Conservation (phyloP, 2,329 filamentous ascomycete genomes). For the Lasiodiplodia sp. region DNA sequence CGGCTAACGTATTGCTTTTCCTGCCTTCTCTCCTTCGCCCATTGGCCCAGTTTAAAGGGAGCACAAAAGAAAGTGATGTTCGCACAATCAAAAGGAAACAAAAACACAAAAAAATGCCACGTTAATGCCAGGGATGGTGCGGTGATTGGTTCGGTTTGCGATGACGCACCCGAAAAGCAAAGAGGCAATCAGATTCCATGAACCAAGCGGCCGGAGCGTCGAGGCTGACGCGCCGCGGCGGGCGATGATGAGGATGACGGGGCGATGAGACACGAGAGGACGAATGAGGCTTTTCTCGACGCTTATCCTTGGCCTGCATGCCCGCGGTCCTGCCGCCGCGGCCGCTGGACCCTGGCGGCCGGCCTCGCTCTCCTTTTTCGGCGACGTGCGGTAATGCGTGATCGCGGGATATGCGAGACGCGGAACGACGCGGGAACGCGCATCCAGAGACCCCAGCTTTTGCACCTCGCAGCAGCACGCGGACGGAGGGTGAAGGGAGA, state of each 20-base stretch:
- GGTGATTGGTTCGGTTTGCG: not conserved
- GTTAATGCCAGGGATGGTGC: not conserved
- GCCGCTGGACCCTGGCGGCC: too few relatives aligned
- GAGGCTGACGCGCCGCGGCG: not conserved
- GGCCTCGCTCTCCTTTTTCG: not conserved
- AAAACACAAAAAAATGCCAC: not conserved
- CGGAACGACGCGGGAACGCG: conserved; percentile 8
- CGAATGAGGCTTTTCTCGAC: not conserved
- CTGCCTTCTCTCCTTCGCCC: not conserved
- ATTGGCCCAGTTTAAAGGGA: not conserved
- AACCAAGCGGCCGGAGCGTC: not conserved
- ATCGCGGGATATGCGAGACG: conserved; percentile 6
- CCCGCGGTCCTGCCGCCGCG: not conserved
- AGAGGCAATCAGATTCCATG: not conserved
- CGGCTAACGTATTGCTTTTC: not conserved
- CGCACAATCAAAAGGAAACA: not conserved
- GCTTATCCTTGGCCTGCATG: not conserved
- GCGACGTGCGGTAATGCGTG: not conserved
- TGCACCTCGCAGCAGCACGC: not conserved
- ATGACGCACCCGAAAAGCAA: not conserved
- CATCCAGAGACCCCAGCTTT: not conserved
- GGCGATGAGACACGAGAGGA: not conserved
- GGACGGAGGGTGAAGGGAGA: not conserved
- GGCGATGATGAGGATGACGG: not conserved
- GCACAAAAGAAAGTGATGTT: not conserved